Base-by-base conservation (phyloP, 495 filamentous ascomycete species). In the Lepidopterella palustris region DNA sequence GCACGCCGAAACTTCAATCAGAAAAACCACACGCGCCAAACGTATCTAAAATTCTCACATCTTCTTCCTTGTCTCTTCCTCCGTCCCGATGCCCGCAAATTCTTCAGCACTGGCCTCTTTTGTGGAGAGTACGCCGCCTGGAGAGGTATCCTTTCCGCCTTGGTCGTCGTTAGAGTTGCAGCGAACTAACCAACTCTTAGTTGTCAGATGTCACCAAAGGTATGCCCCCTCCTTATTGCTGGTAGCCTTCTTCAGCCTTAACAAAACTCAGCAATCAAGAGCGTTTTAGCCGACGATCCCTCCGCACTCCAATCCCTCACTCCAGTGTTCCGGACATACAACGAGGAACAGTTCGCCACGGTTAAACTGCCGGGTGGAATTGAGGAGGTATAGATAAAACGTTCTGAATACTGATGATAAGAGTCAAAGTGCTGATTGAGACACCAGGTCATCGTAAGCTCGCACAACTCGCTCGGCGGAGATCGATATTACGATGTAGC, bases 251-350 rank as follows among this genome's bases (percentile, higher is more conserved):
- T 18, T 42, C 13, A 42, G 35, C 35, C 18, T 18, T 18, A 11
- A 42, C 18, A 18, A 42, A 56, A 39, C 24, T 15, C 68, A 97
- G 93, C 95, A 69, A 89, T 99, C 77, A 96, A 97, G 72, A 74
- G 82, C 50, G 78, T 99, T 39, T 91, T 87, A 18, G 75, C 80
- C 70, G 84, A 91, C 65, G 84, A 82, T 25, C 82, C 84, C 9
- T 77, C 79, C 49, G 73, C 92, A 40, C 73, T 92, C 26, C 71
- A 80, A 54, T 83, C 87, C 39, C 85, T 96, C 10, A 78, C 75
- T 4, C 89, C 90, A 2, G 91, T 93, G 0, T 93, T 97, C 74
- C 80, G 92, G 74, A 88, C 86, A 72, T 97, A 99, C 81, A 97
- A 96, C 68, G 92, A 97, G 72, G 86, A 89, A 73, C 95, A 99